Evolutionary conservation across 768 basidiomycete genomes (phyloP), one percentile per base, ranked within the genome.

Genomic region (Ephemerocybe angulata): DNA sequence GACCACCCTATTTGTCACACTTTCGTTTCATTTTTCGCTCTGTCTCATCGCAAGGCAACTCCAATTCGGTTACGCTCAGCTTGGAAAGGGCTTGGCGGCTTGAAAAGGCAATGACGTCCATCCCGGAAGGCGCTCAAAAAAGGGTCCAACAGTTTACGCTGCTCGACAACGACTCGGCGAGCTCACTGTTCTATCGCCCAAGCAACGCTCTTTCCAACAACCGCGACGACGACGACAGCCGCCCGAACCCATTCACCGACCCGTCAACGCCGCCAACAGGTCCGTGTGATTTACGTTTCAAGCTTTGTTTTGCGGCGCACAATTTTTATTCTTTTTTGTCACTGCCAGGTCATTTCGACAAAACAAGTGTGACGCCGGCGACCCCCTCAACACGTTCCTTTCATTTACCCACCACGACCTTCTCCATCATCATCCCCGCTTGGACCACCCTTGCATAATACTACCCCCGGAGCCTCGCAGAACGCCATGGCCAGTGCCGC

Each of bases 371-470:
- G n/a, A 13, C 19, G 40, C 17, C 38, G 11, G 12, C 25, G 35
- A 6, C 40, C 40, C 22, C 27, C 24, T 24, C 25, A 51, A 42
- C 55, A 56, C 55, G 41, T 51, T 51, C 55, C 55, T 56, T 50
- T 56, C 55, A 51, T 51, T n/a, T 22, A 49, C 35, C 43, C 24
- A 51, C 12, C 22, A 33, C 5, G 24, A 21, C 42, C 35, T 35
- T 21, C 37, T 25, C 7, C 40, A 27, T 28, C 31, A 17, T 28
- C 47, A 21, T 24, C 43, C 38, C 28, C 24, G 41, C 25, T 17
- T 51, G 35, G 31, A n/a, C 38, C 42, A 19, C 29, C 41, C 24
- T 21, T n/a, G n/a, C n/a, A n/a, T n/a, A n/a, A n/a, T n/a, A n/a
- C n/a, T n/a, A n/a, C n/a, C n/a, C n/a, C n/a, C n/a, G n/a, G n/a